Conservation (phyloP, 2,329 filamentous ascomycete species). For the Claviceps pusilla region DNA sequence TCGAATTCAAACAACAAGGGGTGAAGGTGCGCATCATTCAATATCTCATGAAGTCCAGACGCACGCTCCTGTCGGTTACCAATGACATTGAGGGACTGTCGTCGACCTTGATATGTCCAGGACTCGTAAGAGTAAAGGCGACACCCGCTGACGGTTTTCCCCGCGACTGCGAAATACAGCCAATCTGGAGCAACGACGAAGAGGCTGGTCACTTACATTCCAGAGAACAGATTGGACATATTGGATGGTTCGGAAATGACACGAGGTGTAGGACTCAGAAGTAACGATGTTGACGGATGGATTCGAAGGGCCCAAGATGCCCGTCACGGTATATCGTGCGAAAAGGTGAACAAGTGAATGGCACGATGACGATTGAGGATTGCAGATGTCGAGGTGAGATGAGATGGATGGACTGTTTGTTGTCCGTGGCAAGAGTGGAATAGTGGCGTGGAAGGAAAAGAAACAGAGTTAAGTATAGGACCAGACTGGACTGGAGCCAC, state of each 20-base stretch:
- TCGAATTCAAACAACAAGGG: neutral
- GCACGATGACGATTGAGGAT: neutral
- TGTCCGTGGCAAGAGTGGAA: neutral
- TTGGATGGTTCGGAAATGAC: conserved; percentile 9
- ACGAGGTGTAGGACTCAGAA: conserved; percentile 5
- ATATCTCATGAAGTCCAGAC: no score
- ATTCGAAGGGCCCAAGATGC: neutral
- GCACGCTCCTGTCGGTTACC: neutral
- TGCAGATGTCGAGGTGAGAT: neutral
- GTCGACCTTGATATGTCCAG: neutral
- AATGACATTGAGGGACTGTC: neutral
- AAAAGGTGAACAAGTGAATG: neutral
- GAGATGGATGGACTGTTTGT: neutral
- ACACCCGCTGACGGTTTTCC: neutral
- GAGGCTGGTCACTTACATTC: conserved; percentile 36
- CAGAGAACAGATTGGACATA: conserved; percentile 48
- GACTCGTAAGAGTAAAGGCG: neutral
- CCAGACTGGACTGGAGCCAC: no score
- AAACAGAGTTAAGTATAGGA: neutral
- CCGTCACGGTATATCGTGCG: conserved; percentile 5
- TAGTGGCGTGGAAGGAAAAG: neutral
- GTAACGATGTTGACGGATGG: conserved; percentile 2
- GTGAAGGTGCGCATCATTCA: neutral
- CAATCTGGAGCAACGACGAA: neutral
- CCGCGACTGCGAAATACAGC: neutral